Evolutionary conservation across 1,284 basidiomycete species (phyloP).

Genomic region (Anthracocystis walkeri): DNA sequence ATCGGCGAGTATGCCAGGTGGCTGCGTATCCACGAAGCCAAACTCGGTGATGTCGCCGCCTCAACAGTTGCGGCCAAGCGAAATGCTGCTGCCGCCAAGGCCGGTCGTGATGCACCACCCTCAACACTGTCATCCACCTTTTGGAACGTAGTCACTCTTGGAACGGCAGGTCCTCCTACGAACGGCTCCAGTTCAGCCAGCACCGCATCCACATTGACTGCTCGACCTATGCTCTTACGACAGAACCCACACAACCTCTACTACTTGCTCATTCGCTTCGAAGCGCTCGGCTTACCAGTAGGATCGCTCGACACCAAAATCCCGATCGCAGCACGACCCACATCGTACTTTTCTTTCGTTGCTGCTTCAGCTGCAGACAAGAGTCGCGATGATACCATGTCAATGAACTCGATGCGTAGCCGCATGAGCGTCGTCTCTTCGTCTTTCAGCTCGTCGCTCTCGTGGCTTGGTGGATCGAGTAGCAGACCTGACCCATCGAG

Average conservation of each 20-base stretch:
- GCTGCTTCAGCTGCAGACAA: slow-evolving; percentile 25
- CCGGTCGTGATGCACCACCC: background rate
- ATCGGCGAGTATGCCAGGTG: slow-evolving; percentile 57
- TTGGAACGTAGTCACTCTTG: slow-evolving; percentile 45
- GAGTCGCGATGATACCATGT: slow-evolving; percentile 75
- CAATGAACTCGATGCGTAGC: slow-evolving; percentile 80
- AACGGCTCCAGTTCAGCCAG: background rate
- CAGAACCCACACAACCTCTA: slow-evolving; percentile 86
- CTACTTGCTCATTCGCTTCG: slow-evolving; percentile 87
- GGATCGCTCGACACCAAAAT: slow-evolving; percentile 82
- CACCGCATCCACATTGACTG: slow-evolving; percentile 2
- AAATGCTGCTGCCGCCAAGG: slow-evolving; percentile 2
- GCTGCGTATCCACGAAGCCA: slow-evolving; percentile 56
- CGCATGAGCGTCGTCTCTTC: slow-evolving; percentile 81
- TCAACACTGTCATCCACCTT: slow-evolving; percentile 31
- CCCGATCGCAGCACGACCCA: slow-evolving; percentile 70
- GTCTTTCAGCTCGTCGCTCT: slow-evolving; percentile 71
- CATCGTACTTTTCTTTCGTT: slow-evolving; percentile 72
- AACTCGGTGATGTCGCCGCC: slow-evolving; percentile 44
- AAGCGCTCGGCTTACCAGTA: slow-evolving; percentile 78
- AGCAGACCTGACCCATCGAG: slow-evolving; percentile 73
- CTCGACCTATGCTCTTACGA: slow-evolving; percentile 72
- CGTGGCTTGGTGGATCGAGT: slow-evolving; percentile 37
- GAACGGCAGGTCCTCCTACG: slow-evolving; percentile 10
- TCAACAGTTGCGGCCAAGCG: slow-evolving; percentile 19